Evolutionary conservation across 2,329 filamentous ascomycete genomes (phyloP), one percentile per base, ranked within the genome.

Genomic region (Rutstroemia sp.): DNA sequence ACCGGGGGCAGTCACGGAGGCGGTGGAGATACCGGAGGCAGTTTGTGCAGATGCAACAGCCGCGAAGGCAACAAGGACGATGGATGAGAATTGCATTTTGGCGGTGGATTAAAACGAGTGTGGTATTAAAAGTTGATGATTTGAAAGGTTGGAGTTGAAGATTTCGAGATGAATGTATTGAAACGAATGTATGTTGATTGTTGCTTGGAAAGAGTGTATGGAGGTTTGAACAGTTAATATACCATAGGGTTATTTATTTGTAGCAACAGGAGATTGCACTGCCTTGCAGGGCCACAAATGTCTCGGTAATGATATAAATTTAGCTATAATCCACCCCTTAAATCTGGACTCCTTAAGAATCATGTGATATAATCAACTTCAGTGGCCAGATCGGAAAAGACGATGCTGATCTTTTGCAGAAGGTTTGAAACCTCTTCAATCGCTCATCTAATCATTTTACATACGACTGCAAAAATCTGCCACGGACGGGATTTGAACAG

Each of bases 21-120:
- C 48, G 46, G 56, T 19, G 17, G 54, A 17, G n/a, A 25, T n/a
- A 48, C 49, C 30, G 12, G 34, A n/a, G 17, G 57, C 54, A n/a
- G 58, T 59, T 19, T 58, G 53, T 42, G 61, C 61, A 23, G 53
- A 34, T 14, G 58, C 60, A 42, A 60, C 4, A 27, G 54, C 54
- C 34, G 57, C 58, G 37, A 62, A 56, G 39, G 57, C 51, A 53
- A 60, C 19, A 46, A 60, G 19, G 46, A 60, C 19, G 30, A 58
- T 25, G 46, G 61, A 19, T 34, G 58, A 57, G 25, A 49, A 45
- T 37, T 56, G 48, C 60, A 62, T 62, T 49, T 58, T 60, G 39
- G 16, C 39, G 30, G 37, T 48, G n/a, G 25, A 25, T 44, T 23
- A 16, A 17, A 34, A 44, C 27, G 17, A 46, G 42, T 46, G n/a